Percentiles rank a stretch among this genome's conserved stretches.
phyloP scores from a whole-genome alignment of 2,329 filamentous ascomycete species.

The Chaetomium strumarium region DNA sequence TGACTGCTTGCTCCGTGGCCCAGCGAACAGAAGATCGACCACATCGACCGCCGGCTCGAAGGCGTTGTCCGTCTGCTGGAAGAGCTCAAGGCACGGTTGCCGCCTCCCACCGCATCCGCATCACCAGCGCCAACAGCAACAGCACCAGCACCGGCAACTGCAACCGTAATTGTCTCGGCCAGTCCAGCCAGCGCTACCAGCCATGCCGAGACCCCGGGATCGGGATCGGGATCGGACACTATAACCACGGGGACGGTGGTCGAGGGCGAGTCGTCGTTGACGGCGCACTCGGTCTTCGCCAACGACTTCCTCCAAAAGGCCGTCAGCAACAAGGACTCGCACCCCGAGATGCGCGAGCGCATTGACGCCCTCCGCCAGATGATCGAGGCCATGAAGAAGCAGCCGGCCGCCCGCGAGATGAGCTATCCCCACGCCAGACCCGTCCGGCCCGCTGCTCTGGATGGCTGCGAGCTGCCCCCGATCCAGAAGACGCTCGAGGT shows the following conservation, averaged over 20 bases:
- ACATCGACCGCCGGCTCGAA: constrained; percentile 33
- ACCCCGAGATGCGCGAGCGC: constrained; percentile 32
- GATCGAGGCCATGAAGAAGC: constrained; percentile 26
- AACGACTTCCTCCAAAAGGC: constrained; percentile 39
- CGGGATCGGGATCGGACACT: too few relatives aligned
- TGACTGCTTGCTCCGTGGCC: too few relatives aligned
- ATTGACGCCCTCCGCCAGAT: constrained; percentile 31
- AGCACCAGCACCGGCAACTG: neutral
- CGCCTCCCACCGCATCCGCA: neutral
- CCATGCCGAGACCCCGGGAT: constrained; percentile 5
- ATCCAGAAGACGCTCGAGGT: constrained; percentile 17
- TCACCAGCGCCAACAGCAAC: neutral
- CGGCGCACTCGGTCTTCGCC: constrained; percentile 42
- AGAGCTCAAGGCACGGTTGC: constrained; percentile 27
- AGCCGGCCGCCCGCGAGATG: constrained; percentile 25
- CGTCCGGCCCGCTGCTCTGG: neutral
- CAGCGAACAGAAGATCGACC: constrained; percentile 36
- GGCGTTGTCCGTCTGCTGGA: constrained; percentile 31
- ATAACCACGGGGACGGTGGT: constrained; percentile 30
- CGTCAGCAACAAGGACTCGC: constrained; percentile 26
- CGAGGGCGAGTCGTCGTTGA: constrained; percentile 41
- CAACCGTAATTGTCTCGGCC: constrained; percentile 11
- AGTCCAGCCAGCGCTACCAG: constrained; percentile 14
- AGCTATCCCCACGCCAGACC: constrained; percentile 23
- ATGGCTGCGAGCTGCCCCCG: constrained; percentile 18